Conservation (phyloP, 75 land plant genomes). For the Ceratopteris richardii region DNA sequence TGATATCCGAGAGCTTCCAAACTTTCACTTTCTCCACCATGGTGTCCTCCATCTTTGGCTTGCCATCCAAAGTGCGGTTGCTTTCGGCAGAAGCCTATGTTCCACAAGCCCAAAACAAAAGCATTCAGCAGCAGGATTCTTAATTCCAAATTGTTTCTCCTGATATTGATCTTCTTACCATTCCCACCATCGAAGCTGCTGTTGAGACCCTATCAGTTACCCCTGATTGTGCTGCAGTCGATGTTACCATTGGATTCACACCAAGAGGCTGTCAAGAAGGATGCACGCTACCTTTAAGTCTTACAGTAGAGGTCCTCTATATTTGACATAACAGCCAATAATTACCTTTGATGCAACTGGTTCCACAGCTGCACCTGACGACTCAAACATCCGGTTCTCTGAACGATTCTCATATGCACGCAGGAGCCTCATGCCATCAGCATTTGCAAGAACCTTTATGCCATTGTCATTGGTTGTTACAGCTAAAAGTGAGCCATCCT, state of each 20-base stretch:
- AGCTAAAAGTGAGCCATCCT: constrained; percentile 80
- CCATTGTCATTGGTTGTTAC: constrained; percentile 80
- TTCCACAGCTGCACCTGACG: constrained; percentile 38
- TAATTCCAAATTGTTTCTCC: not conserved
- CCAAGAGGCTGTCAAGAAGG: constrained; percentile 40
- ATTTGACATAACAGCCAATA: not conserved
- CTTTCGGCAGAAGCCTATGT: constrained; percentile 50
- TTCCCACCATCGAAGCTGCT: constrained; percentile 39
- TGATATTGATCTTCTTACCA: constrained; percentile 21
- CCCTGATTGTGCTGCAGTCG: constrained; percentile 33
- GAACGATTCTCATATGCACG: constrained; percentile 39
- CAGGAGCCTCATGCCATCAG: constrained; percentile 56
- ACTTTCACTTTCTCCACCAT: constrained; percentile 38
- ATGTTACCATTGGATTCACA: constrained; percentile 34
- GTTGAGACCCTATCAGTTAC: constrained; percentile 49
- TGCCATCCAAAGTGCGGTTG: constrained; percentile 48
- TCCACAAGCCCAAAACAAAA: not conserved
- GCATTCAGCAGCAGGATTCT: not conserved
- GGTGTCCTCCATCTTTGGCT: constrained; percentile 65
- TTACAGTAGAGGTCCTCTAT: not conserved
- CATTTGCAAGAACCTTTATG: constrained; percentile 76
- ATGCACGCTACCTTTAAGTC: not conserved
- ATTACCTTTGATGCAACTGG: constrained; percentile 50
- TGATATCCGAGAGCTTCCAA: constrained; percentile 64
- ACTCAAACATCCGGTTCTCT: constrained; percentile 31